These are phyloP conservation scores for Avena eriantha DNA, from an alignment of 176 grass and related monocot species.

Conservation along the genomic window DNA sequence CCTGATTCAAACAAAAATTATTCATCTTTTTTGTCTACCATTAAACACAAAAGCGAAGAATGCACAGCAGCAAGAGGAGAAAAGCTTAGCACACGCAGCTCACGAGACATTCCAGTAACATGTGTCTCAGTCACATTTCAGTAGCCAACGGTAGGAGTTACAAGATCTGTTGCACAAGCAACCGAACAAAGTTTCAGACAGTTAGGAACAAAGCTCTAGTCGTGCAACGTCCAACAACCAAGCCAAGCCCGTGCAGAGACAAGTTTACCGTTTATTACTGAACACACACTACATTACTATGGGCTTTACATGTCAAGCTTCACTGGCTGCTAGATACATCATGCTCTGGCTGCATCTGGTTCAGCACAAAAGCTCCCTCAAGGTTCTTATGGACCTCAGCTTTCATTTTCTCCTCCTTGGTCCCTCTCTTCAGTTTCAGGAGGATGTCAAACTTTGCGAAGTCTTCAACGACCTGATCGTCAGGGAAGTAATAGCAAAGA, in stretches of 20 bases:
- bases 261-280: constrained; percentile 38
- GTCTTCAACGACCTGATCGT: constrained; percentile 63
- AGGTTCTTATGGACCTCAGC: constrained; percentile 90
- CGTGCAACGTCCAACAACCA: neutral
- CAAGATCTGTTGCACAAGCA: neutral
- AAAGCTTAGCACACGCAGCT: neutral
- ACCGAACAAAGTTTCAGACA: neutral
- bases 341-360: constrained; percentile 66
- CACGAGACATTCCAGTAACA: neutral
- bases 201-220: neutral
- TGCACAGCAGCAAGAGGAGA: neutral
- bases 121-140: neutral
- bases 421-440: constrained; percentile 91
- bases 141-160: neutral
- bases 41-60: neutral
- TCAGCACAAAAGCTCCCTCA: constrained; percentile 80
- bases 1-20: too few relatives aligned
- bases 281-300: constrained; percentile 23
- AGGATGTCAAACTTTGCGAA: constrained; percentile 77
- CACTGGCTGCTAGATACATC: constrained; percentile 58
- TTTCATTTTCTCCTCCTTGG: constrained; percentile 82
- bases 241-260: neutral
- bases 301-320: constrained; percentile 3
- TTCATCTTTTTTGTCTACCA: neutral
- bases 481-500: constrained; percentile 20